phyloP scores from a whole-genome alignment of 352 stramenopile genomes.

The Phytopythium cucurbitacearum region DNA sequence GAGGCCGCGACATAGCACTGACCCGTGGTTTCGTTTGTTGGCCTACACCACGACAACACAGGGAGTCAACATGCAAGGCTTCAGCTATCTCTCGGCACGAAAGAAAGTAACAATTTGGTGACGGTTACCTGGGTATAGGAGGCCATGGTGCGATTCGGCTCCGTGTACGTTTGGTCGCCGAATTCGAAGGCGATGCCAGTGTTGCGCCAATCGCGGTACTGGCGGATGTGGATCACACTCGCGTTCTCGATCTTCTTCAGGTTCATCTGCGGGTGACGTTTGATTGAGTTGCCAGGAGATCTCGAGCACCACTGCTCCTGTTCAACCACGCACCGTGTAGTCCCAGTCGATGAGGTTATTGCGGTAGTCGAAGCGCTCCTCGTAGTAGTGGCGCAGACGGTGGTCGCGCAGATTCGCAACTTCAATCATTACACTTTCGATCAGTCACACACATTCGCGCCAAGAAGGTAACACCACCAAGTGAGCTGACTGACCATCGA shows the following conservation, averaged over 20 bases:
- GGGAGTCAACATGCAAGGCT: background rate
- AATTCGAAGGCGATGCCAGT: conserved; percentile 94
- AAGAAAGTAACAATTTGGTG: background rate
- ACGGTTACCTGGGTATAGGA: conserved; percentile 75
- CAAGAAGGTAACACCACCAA: background rate
- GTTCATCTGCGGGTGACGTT: conserved; percentile 49
- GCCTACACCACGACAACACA: conserved; percentile 16
- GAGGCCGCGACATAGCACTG: conserved; percentile 77
- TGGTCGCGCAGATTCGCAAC: conserved; percentile 82
- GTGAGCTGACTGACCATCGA: conserved; percentile 50
- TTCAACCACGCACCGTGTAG: conserved; percentile 66
- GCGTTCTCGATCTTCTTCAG: conserved; percentile 83
- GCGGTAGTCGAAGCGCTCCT: conserved; percentile 90
- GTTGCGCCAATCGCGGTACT: conserved; percentile 91
- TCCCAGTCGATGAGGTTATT: conserved; percentile 94
- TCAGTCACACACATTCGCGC: background rate
- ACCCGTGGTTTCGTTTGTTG: conserved; percentile 68
- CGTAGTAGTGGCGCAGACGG: conserved; percentile 88
- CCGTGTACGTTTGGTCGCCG: conserved; percentile 88
- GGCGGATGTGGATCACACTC: conserved; percentile 90
- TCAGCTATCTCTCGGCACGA: background rate
- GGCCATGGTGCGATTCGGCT: conserved; percentile 89
- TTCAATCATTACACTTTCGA: conserved; percentile 11
- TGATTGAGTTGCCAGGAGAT: background rate
- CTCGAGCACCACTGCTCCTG: background rate